Base-by-base conservation (phyloP, 768 basidiomycete genomes). In the Suillus ampliporus region DNA sequence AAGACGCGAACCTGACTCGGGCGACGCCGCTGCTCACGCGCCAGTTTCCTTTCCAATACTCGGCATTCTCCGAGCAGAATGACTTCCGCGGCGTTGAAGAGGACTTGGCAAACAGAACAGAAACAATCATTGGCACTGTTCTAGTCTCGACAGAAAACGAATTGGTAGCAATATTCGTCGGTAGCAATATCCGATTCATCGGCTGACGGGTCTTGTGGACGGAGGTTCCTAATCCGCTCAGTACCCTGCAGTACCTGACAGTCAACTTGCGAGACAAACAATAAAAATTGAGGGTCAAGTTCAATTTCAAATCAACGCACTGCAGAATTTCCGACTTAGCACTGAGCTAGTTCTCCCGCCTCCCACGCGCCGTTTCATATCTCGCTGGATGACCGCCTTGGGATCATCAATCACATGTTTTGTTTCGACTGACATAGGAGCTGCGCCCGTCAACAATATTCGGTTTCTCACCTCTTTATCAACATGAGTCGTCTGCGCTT, bases 11-110 rank as follows among this genome's bases (percentile, higher is more conserved):
- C 31, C 51, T 52, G 34, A n/a, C n/a, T 7, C 51, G 35, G 52
- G 17, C 35, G 35, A 37, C 7, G 15, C 9, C 52, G 52, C n/a
- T 52, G 19, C 7, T 34, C 19, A 10, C 10, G 51, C 51, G n/a
- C 51, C 19, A 11, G 5, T 35, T 9, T 44, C n/a, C 19, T 17
- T 19, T 19, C 13, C 21, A 5, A 38, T 35, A 2, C 14, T 23
- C 53, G 35, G 53, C 7, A 37, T n/a, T 37, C 9, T 23, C 35
- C 53, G 53, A 37, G 53, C 2, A 23, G 35, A 37, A 38, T 8
- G 13, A 52, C 35, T 21, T 54, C 35, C 15, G 53, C 35, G 53
- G 52, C 21, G 35, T 54, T 37, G 21, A 54, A 38, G 23, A 54
- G 53, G 35, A 53, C 52, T 53, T 53, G 34, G 21, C 35, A 31